Conservation (phyloP, 176 grass and related monocot species). For the Phoenix dactylifera region DNA sequence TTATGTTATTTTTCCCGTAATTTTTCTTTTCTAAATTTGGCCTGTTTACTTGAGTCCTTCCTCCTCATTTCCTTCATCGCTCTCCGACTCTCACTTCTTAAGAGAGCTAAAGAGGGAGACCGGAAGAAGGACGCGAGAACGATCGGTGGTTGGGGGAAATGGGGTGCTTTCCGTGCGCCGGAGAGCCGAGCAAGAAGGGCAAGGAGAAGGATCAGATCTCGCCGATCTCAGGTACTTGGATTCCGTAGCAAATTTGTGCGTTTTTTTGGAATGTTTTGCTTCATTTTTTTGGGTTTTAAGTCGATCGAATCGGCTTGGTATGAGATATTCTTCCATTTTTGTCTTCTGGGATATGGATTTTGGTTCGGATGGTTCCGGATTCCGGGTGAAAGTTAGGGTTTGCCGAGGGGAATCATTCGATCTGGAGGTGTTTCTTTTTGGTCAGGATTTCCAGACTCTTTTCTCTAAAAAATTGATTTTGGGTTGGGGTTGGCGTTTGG, state of each 20-base stretch:
- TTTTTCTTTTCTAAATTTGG: too few relatives aligned
- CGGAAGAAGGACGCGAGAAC: background rate
- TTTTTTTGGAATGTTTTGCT: background rate
- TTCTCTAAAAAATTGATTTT: too few relatives aligned
- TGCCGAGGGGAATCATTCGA: background rate
- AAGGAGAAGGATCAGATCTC: conserved; percentile 5
- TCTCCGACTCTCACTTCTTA: background rate
- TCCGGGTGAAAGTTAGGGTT: conserved; percentile 2
- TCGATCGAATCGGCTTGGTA: background rate
- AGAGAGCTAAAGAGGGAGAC: too few relatives aligned
- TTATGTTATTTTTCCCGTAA: too few relatives aligned
- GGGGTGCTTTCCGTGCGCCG: conserved; percentile 16
- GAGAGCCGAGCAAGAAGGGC: background rate
- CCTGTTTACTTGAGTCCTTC: background rate
- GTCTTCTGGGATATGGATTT: background rate
- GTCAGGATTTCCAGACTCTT: background rate
- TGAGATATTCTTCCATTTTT: background rate
- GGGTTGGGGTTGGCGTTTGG: too few relatives aligned
- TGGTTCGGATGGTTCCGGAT: background rate
- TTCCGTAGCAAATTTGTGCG: background rate
- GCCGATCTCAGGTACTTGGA: conserved; percentile 1
- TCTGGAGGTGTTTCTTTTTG: background rate
- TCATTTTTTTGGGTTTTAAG: background rate
- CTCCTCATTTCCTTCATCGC: background rate
- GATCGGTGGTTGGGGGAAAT: conserved; percentile 1